Base-by-base conservation (phyloP, 1,284 basidiomycete species). In the Cutaneotrichosporon mucoides region DNA sequence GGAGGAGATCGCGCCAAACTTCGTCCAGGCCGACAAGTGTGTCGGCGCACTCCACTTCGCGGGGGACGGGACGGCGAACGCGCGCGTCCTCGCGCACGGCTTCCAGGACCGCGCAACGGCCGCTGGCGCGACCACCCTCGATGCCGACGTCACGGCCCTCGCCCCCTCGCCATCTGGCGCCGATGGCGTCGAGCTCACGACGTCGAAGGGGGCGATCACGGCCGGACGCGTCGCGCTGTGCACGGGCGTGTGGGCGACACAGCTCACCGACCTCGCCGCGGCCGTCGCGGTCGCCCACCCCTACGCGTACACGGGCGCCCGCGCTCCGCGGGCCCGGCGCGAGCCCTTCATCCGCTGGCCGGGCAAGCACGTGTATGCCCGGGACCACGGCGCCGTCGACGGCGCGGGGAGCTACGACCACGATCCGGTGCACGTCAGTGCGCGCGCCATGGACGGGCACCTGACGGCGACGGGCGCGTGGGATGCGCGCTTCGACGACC, bases 331-430 rank as follows among this genome's bases (percentile, higher is more conserved):
- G 7, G 34, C n/a, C 6, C 12, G 34, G 3, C 24, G 43, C n/a
- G 40, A 52, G n/a, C 68, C 69, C 2, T 69, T 67, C 38, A 55
- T 69, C 3, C 63, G 69, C 34, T 69, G 61, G 62, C 69, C 66
- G 6, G 53, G 45, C 3, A 36, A 50, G 6, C 65, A 67, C 60
- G 66, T 66, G 13, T 71, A 71, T 36, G 66, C 61, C 16, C 57
- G 69, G 13, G 68, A 71, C 58, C 69, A 71, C 55, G 69, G 68
- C 6, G 33, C 10, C 13, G 49, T 54, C 16, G 62, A 69, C 57
- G 69, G 69, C 0, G 8, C 69, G 1, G 69, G 69, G 1, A 59
- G 58, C 10, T 71, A 71, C 57, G 65, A 61, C 13, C 69, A 71
- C 54, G 61, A 60, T 5, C 65, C 64, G 3, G 52, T 66, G 7